Evolutionary conservation across 441 rosid species (phyloP), one percentile per base, ranked within the genome.

Genomic region (Populus trichocarpa): DNA sequence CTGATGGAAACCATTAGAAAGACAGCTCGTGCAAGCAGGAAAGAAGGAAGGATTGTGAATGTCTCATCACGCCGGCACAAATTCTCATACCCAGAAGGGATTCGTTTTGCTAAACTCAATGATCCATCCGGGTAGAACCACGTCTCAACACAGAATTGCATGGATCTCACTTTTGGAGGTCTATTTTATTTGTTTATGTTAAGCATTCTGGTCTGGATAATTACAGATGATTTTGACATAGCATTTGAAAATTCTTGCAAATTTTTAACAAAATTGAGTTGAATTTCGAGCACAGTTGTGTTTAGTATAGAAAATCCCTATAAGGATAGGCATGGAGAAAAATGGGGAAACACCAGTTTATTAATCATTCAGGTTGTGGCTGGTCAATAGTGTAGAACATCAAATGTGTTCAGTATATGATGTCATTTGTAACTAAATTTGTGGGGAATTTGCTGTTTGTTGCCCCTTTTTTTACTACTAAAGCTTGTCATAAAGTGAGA

Each of bases 21-120:
- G 18, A 84, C 89, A 7, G 82, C 86, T 3, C 36, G 59, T 20
- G 74, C 70, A 73, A 85, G 81, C 64, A 76, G 68, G 22, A 71
- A 28, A 76, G 85, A 87, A 71, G 87, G 89, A 36, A 83, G 87
- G 74, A 83, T 85, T 38, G 80, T 83, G 65, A 85, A 81, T n/a
- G 75, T 85, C 20, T 79, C 86, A 69, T 85, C 88, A 23, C 70
- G 57, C 30, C 80, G 74, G 67, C 81, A 85, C 73, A 67, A 71
- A 26, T 73, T 71, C 38, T 8, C 83, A 42, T 85, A 85, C 69
- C 75, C 5, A 14, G 84, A 77, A 69, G 88, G 88, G 53, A 85
- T 85, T 77, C 83, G 81, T 30, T 81, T 85, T 4, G 76, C 77
- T 66, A 81, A 67, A 12, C 69, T 85, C 57, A 85, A 81, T 25